Evolutionary conservation across 2,329 filamentous ascomycete genomes (phyloP).

Genomic region (Colletotrichum sp.): DNA sequence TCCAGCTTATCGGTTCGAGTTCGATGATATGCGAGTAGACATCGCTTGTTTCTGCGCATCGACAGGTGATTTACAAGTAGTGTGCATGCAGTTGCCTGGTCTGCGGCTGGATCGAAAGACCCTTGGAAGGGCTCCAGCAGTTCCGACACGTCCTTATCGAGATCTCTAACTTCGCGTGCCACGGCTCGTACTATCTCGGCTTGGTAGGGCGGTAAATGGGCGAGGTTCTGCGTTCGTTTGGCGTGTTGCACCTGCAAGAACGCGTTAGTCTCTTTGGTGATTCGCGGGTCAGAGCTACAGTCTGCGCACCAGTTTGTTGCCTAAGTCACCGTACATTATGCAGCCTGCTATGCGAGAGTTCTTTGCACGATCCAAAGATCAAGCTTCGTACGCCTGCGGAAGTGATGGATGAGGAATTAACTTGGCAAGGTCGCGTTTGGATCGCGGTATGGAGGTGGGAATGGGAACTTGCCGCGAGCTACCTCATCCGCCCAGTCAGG

Average conservation of each 20-base stretch:
- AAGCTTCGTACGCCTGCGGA: background rate
- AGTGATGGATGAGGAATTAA: background rate
- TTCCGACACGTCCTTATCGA: conserved; percentile 83
- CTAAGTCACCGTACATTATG: conserved; percentile 85
- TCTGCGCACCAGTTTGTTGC: conserved; percentile 77
- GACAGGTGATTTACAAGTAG: conserved; percentile 92
- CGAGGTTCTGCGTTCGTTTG: conserved; percentile 88
- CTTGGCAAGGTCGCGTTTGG: background rate
- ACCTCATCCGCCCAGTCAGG: background rate
- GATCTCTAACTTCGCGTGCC: conserved; percentile 89
- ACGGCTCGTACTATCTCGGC: conserved; percentile 88
- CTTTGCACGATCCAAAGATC: background rate
- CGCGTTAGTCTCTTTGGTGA: conserved; percentile 19
- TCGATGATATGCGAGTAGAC: conserved; percentile 90
- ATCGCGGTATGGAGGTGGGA: background rate
- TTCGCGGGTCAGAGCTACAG: background rate
- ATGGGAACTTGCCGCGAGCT: background rate
- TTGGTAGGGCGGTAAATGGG: conserved; percentile 89
- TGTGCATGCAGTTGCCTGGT: conserved; percentile 85
- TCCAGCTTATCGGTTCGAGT: conserved; percentile 91
- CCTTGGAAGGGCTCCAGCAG: conserved; percentile 84
- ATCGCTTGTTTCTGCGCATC: conserved; percentile 96
- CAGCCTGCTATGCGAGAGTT: background rate
- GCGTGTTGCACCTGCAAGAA: conserved; percentile 84
- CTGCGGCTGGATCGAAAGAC: conserved; percentile 82